Percentiles rank a stretch among this genome's conserved stretches.
Conservation (phyloP, 805 yeast species). For the Wickerhamiella occidentalis region DNA sequence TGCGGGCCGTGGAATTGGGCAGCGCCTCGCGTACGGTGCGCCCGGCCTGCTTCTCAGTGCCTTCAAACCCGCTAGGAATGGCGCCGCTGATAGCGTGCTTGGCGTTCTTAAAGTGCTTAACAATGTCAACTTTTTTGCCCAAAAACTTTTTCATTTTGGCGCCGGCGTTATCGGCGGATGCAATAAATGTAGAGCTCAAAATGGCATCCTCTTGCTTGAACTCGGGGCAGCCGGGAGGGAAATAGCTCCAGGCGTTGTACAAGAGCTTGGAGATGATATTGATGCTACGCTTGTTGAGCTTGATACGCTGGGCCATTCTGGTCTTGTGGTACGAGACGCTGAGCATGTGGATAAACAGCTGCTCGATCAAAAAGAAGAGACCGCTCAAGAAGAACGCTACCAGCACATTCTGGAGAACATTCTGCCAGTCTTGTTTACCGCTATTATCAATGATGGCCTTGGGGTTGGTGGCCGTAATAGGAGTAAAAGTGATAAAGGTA, state of each 20-base stretch:
- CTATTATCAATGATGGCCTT: conserved; percentile 17
- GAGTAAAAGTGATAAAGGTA: conserved; percentile 29
- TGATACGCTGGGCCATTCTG: conserved; percentile 30
- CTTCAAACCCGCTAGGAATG: conserved; percentile 5
- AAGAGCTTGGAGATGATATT: conserved; percentile 25
- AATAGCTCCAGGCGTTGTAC: conserved; percentile 26
- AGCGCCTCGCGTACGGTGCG: conserved; percentile 28
- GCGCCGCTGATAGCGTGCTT: neutral
- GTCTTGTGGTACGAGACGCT: conserved; percentile 32
- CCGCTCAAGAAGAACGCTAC: conserved; percentile 31
- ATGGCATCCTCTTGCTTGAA: conserved; percentile 29
- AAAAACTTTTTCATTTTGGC: conserved; percentile 6
- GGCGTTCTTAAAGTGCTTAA: neutral
- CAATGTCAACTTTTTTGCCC: conserved; percentile 5
- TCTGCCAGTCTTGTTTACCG: conserved; percentile 28
- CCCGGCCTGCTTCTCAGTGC: conserved; percentile 13
- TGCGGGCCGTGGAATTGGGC: conserved; percentile 21
- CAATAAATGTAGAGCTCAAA: conserved; percentile 20
- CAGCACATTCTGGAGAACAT: conserved; percentile 26
- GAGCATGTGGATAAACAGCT: conserved; percentile 28
- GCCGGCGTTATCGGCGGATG: conserved; percentile 8
- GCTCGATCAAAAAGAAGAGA: conserved; percentile 28
- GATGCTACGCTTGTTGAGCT: conserved; percentile 27
- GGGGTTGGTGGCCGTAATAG: conserved; percentile 25
- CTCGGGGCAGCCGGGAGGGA: conserved; percentile 28